Evolutionary conservation across 2,329 filamentous ascomycete genomes (phyloP).

Genomic region (Colletotrichum eremochloae): DNA sequence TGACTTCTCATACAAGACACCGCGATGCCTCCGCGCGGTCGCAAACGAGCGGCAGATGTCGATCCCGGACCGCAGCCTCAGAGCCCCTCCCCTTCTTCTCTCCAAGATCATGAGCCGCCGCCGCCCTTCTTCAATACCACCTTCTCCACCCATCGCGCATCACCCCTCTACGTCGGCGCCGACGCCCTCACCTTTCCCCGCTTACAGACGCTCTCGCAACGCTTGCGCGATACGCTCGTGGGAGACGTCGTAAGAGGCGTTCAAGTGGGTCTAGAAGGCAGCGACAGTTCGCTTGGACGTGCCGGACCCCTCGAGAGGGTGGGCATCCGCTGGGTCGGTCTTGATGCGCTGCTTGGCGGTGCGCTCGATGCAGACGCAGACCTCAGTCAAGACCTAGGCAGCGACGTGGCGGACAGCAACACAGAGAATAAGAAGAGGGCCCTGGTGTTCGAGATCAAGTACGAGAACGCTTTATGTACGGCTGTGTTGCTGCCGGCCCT

Average conservation of each 20-base stretch:
- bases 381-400: constrained; percentile 26
- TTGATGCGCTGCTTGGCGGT: constrained; percentile 50
- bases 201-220: constrained; percentile 59
- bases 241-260: constrained; percentile 73
- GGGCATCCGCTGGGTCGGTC: constrained; percentile 61
- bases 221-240: constrained; percentile 67
- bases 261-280: constrained; percentile 62
- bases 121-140: constrained; percentile 70
- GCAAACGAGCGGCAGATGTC: constrained; percentile 22
- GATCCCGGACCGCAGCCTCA: constrained; percentile 7
- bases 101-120: constrained; percentile 45
- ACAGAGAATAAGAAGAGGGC: constrained; percentile 45
- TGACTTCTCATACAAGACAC: background rate
- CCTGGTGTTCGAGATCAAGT: constrained; percentile 63
- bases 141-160: constrained; percentile 68
- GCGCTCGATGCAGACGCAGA: constrained; percentile 24
- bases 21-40: constrained; percentile 29
- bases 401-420: constrained; percentile 17
- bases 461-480: constrained; percentile 66
- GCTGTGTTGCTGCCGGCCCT: constrained; percentile 63
- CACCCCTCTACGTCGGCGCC: constrained; percentile 64
- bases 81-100: constrained; percentile 1
- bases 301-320: constrained; percentile 62
- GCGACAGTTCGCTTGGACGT: constrained; percentile 54
- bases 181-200: constrained; percentile 54